A percentile compares a stretch with the other conserved stretches of the same genome.
Conservation (phyloP, 768 basidiomycete genomes). For the Hericium rajendrae region DNA sequence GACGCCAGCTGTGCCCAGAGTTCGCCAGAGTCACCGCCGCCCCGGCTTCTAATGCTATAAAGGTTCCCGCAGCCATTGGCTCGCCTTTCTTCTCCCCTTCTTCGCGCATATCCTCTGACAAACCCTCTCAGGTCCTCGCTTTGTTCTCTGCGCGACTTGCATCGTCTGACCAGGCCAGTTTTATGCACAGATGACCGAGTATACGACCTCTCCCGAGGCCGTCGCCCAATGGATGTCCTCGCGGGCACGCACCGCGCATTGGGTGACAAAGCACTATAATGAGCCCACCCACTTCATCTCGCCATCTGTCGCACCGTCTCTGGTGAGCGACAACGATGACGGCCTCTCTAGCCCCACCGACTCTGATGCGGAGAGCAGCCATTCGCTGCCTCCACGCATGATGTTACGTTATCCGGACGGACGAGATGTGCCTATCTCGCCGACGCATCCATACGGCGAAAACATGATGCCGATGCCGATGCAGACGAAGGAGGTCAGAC, state of each 20-base stretch:
- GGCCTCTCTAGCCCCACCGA: conserved; percentile 22
- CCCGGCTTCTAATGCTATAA: neutral
- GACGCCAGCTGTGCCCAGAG: neutral
- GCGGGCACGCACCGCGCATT: conserved; percentile 52
- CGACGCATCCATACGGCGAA: neutral
- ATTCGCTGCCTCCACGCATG: conserved; percentile 60
- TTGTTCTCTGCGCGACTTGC: neutral
- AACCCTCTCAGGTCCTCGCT: neutral
- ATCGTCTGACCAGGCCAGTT: neutral
- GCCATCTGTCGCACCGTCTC: conserved; percentile 45
- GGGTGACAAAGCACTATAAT: conserved; percentile 39
- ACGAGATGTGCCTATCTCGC: conserved; percentile 10
- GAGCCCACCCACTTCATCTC: conserved; percentile 33
- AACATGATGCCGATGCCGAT: neutral
- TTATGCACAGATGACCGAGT: conserved; percentile 45
- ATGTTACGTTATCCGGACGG: conserved; percentile 60
- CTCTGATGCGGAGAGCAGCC: conserved; percentile 33
- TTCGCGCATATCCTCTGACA: neutral
- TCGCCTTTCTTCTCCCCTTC: neutral
- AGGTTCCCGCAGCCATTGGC: neutral
- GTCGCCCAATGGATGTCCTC: conserved; percentile 47
- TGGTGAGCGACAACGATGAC: conserved; percentile 23
- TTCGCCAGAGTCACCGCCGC: neutral
- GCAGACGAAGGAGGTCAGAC: neutral
- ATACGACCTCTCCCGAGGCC: conserved; percentile 49